Conservation (phyloP, 805 yeast genomes). For the Hanseniaspora osmophila region DNA sequence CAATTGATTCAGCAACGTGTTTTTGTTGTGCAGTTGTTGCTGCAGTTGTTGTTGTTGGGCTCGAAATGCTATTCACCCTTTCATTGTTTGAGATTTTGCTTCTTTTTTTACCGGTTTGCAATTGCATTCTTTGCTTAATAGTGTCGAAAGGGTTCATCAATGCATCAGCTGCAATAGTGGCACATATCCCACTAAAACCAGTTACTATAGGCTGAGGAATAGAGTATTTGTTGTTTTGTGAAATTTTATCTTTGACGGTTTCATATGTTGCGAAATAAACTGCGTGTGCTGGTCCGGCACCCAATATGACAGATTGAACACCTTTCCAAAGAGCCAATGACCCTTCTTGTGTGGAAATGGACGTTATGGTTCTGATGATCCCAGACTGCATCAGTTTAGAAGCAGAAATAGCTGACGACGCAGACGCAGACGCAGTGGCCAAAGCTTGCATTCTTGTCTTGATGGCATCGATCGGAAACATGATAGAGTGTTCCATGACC, state of each 20-base stretch:
- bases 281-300: constrained; percentile 99
- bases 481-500: constrained; percentile 92
- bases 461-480: constrained; percentile 94
- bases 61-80: background rate
- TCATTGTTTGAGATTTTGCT: background rate
- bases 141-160: constrained; percentile 96
- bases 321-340: constrained; percentile 86
- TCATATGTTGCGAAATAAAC: constrained; percentile 92
- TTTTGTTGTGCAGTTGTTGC: constrained; percentile 11
- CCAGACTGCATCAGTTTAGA: constrained; percentile 23
- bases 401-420: constrained; percentile 42
- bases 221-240: constrained; percentile 17
- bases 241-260: constrained; percentile 33
- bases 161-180: constrained; percentile 87
- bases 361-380: constrained; percentile 4
- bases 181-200: constrained; percentile 78
- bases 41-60: background rate
- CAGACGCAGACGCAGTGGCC: constrained; percentile 5
- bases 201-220: constrained; percentile 56
- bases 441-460: constrained; percentile 78
- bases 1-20: background rate
- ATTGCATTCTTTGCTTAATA: constrained; percentile 88
- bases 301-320: constrained; percentile 76
- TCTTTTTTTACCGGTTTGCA: constrained; percentile 14
- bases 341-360: constrained; percentile 76